Conservation (phyloP, 1,284 basidiomycete genomes). For the Heliocybe sulcata region DNA sequence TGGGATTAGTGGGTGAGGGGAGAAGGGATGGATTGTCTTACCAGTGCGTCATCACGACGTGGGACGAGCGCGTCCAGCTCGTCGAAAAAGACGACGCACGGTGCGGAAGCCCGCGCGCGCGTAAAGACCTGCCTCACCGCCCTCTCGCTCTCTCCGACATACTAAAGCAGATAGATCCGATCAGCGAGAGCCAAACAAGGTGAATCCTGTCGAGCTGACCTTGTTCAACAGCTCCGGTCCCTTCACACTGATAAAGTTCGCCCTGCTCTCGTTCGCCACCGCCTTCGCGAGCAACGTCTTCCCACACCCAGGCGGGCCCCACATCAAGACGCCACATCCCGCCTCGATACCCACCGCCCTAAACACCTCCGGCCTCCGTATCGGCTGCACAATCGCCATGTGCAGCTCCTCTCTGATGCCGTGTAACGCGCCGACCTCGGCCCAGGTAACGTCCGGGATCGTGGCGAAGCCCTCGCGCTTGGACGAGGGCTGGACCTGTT, state of each 20-base stretch:
- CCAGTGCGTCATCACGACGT: slow-evolving; percentile 84
- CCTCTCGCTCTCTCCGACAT: slow-evolving; percentile 95
- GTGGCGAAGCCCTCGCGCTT: slow-evolving; percentile 98
- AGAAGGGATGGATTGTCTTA: slow-evolving; percentile 33
- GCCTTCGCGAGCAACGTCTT: slow-evolving; percentile 96
- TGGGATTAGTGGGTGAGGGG: slow-evolving; percentile 6
- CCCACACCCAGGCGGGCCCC: slow-evolving; percentile 97
- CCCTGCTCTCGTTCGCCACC: slow-evolving; percentile 89
- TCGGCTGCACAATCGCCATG: slow-evolving; percentile 97
- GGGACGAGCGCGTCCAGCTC: slow-evolving; percentile 97
- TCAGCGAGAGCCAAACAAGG: neutral
- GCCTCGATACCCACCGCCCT: slow-evolving; percentile 80
- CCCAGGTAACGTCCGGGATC: slow-evolving; percentile 93
- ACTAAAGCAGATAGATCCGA: slow-evolving; percentile 42
- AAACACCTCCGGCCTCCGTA: slow-evolving; percentile 87
- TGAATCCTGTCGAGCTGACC: slow-evolving; percentile 31
- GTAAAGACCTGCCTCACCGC: slow-evolving; percentile 94
- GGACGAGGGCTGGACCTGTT: slow-evolving; percentile 89
- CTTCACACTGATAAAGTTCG: slow-evolving; percentile 97
- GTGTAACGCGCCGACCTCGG: slow-evolving; percentile 90
- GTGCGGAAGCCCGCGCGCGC: slow-evolving; percentile 79
- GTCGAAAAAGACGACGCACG: slow-evolving; percentile 93
- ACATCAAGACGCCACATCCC: slow-evolving; percentile 89
- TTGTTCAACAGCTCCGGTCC: slow-evolving; percentile 96
- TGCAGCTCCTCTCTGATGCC: slow-evolving; percentile 85